Evolutionary conservation across 805 yeast species (phyloP).

Genomic region (Metschnikowia arizonensis): DNA sequence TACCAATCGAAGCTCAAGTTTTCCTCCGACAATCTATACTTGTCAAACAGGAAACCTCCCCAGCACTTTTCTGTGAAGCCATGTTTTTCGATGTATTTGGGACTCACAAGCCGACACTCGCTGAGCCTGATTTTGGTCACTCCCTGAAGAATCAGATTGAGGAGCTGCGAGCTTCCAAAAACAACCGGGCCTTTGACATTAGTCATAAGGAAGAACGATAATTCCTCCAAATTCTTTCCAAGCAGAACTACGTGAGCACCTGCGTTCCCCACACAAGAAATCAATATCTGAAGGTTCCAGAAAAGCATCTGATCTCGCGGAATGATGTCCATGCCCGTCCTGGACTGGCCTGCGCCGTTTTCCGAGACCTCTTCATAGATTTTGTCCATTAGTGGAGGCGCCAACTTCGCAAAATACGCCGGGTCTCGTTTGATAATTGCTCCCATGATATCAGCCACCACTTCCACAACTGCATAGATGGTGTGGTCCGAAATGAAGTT

Average conservation of each 20-base stretch:
- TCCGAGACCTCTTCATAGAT: slow-evolving; percentile 65
- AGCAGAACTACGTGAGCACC: slow-evolving; percentile 45
- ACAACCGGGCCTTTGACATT: slow-evolving; percentile 62
- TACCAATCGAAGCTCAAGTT: slow-evolving; percentile 71
- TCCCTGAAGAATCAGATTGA: slow-evolving; percentile 64
- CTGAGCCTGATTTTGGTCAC: slow-evolving; percentile 56
- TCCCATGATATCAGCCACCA: slow-evolving; percentile 70
- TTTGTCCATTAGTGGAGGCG: slow-evolving; percentile 43
- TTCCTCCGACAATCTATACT: slow-evolving; percentile 43
- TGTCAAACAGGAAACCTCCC: slow-evolving; percentile 70
- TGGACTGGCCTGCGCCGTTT: slow-evolving; percentile 74
- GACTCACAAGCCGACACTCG: slow-evolving; percentile 53
- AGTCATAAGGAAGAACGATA: slow-evolving; percentile 43
- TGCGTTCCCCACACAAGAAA: slow-evolving; percentile 68
- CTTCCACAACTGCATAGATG: slow-evolving; percentile 56
- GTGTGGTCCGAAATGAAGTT: slow-evolving; percentile 60
- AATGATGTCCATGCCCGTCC: slow-evolving; percentile 61
- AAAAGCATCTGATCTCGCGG: slow-evolving; percentile 76
- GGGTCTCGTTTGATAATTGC: slow-evolving; percentile 67
- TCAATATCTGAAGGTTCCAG: slow-evolving; percentile 65
- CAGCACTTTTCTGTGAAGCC: slow-evolving; percentile 53
- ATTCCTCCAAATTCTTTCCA: slow-evolving; percentile 42
- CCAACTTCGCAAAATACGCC: slow-evolving; percentile 38
- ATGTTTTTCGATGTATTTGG: slow-evolving; percentile 34
- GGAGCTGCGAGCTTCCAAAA: slow-evolving; percentile 54